Evolutionary conservation across 106 monocot genomes (phyloP), one percentile per base, ranked within the genome.

Genomic region (Hemerocallis citrina): DNA sequence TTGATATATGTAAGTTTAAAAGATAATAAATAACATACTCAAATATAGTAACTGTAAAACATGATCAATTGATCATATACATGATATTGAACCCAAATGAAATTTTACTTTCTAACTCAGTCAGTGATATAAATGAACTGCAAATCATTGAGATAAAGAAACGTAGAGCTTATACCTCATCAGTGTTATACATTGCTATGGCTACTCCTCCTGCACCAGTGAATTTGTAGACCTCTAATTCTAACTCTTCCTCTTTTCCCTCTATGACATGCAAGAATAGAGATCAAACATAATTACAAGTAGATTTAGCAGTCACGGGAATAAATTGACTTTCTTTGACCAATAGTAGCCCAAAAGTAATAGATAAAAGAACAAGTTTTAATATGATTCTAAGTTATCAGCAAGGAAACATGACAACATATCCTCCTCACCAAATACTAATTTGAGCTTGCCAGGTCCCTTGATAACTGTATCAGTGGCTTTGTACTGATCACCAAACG

Each of bases 401-500:
- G 34, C 20, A 64, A 32, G 11, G 27, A 4, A 34, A 13, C 34
- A 34, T 19, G 49, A 64, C 36, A 63, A 10, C 4, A 50, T 50
- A n/a, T 34, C 44, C 50, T 73, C n/a, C n/a, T n/a, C n/a, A 95
- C 95, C 95, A 75, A 86, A 95, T 25, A 95, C 74, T 58, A 95
- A 74, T 72, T 81, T 95, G 46, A 95, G 83, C 67, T 90, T 90
- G 22, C 95, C 95, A 36, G 90, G 95, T 43, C 89, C 95, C 57
- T 86, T 89, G 38, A 95, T 67, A 41, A 95, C 83, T 45, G 86
- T 43, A 74, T 95, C 95, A 57, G 86, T 90, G 55, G 95, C 95
- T 74, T 74, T 69, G 62, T 95, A 95, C 76, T 95, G 94, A 81
- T 95, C 94, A 63, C 94, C 94, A 66, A 95, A 95, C 59, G 94